A percentile compares a stretch with the other conserved stretches of the same genome.
Evolutionary conservation across 768 basidiomycete species (phyloP).

Genomic region (Porphyrellus cyaneotinctus): DNA sequence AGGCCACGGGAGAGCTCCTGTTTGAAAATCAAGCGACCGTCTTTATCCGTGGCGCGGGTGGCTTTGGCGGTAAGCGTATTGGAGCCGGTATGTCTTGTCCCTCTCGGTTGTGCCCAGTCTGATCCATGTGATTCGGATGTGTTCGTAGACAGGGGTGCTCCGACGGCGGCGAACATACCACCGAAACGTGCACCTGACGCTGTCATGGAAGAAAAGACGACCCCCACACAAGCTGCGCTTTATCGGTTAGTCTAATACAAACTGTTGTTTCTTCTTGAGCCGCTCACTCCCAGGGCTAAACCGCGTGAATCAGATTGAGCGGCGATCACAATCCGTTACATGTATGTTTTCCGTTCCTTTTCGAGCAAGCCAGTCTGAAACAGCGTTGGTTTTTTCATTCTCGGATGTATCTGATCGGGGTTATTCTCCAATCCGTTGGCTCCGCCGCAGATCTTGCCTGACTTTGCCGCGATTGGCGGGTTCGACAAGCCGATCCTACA

Average conservation of each 20-base stretch:
- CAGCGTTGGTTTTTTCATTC: neutral
- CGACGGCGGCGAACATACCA: constrained; percentile 73
- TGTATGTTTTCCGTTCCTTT: constrained; percentile 37
- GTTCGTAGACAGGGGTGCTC: constrained; percentile 77
- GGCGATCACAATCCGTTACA: constrained; percentile 93
- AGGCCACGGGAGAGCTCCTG: constrained; percentile 68
- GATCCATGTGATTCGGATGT: neutral
- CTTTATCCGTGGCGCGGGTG: constrained; percentile 92
- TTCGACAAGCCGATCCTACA: constrained; percentile 89
- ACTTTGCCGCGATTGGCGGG: constrained; percentile 92
- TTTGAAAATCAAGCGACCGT: constrained; percentile 93
- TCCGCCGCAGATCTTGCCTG: constrained; percentile 69
- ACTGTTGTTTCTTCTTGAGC: neutral
- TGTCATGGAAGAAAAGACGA: constrained; percentile 85
- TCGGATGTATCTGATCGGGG: too few species aligned
- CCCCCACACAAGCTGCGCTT: constrained; percentile 76
- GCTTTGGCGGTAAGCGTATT: constrained; percentile 86
- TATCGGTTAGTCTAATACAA: constrained; percentile 62
- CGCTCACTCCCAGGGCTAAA: neutral
- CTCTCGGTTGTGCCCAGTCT: constrained; percentile 3
- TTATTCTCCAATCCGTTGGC: neutral
- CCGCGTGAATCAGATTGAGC: constrained; percentile 54
- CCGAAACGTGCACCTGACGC: constrained; percentile 85
- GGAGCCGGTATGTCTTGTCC: constrained; percentile 58
- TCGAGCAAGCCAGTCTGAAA: constrained; percentile 1